phyloP scores from a whole-genome alignment of 345 rosid genomes.

The Carallia pectinifolia region DNA sequence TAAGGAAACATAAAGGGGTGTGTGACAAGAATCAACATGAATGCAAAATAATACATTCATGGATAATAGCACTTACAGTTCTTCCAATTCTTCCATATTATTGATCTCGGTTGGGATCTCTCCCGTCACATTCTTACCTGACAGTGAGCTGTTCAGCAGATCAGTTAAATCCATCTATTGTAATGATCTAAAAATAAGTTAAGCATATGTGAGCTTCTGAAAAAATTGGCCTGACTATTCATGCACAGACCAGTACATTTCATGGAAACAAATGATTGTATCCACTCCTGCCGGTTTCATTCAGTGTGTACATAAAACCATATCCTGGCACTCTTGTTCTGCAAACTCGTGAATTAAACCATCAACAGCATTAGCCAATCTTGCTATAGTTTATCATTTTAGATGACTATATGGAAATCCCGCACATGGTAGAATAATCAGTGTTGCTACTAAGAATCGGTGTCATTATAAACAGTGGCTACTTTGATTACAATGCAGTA shows the following conservation, averaged over 20 bases:
- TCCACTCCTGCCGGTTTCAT: not conserved
- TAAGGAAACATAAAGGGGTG: conserved; percentile 26
- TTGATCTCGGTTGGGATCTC: conserved; percentile 62
- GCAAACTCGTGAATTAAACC: not conserved
- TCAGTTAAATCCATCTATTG: conserved; percentile 13
- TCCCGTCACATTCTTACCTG: conserved; percentile 67
- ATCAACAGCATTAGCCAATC: too few relatives aligned
- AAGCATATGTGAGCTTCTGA: not conserved
- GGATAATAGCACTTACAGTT: conserved; percentile 57
- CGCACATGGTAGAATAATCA: too few relatives aligned
- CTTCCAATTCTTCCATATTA: conserved; percentile 61
- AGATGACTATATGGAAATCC: too few relatives aligned
- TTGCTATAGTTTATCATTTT: too few relatives aligned
- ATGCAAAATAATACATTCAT: conserved; percentile 1
- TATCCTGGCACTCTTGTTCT: not conserved
- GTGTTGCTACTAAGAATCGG: too few relatives aligned
- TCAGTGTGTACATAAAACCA: not conserved
- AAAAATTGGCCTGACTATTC: not conserved
- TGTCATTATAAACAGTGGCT: too few relatives aligned
- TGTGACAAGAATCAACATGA: not conserved
- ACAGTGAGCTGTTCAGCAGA: conserved; percentile 54
- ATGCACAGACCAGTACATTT: not conserved
- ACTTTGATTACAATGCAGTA: not conserved
- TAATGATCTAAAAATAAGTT: not conserved
- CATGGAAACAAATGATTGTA: not conserved